A percentile compares a stretch with the other conserved stretches of the same genome.
Evolutionary conservation across 345 rosid genomes (phyloP).

Genomic region (Corchorus olitorius): DNA sequence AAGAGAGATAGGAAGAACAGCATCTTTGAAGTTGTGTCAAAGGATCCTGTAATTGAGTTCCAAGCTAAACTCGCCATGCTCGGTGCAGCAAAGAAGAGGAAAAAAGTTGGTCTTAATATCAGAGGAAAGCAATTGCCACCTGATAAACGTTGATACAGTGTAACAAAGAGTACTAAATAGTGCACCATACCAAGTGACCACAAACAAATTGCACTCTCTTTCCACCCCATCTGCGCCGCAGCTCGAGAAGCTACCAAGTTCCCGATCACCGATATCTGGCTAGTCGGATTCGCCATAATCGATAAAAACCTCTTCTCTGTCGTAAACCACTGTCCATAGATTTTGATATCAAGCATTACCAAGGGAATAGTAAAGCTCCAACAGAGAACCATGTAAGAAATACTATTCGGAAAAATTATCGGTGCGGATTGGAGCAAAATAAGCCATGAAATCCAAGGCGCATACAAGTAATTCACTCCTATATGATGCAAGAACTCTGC

Average conservation of each 20-base stretch:
- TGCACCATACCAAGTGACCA: slow-evolving; percentile 70
- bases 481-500: slow-evolving; percentile 49
- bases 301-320: slow-evolving; percentile 61
- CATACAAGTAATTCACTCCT: slow-evolving; percentile 65
- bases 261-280: slow-evolving; percentile 63
- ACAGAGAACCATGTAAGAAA: slow-evolving; percentile 35
- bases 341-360: slow-evolving; percentile 54
- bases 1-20: slow-evolving; percentile 60
- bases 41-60: slow-evolving; percentile 56
- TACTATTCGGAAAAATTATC: not conserved
- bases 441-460: slow-evolving; percentile 72
- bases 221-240: slow-evolving; percentile 64
- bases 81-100: slow-evolving; percentile 74
- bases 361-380: slow-evolving; percentile 49
- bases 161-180: slow-evolving; percentile 68
- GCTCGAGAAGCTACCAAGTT: slow-evolving; percentile 60
- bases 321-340: slow-evolving; percentile 84
- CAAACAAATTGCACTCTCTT: slow-evolving; percentile 57
- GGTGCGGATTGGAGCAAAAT: slow-evolving; percentile 72
- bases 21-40: slow-evolving; percentile 55
- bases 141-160: slow-evolving; percentile 65
- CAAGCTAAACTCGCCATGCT: slow-evolving; percentile 68
- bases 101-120: slow-evolving; percentile 57
- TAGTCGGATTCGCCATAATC: slow-evolving; percentile 59
- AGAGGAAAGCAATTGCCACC: slow-evolving; percentile 45